Conservation (phyloP, 441 rosid genomes). For the Euphorbia schlechtendalii region DNA sequence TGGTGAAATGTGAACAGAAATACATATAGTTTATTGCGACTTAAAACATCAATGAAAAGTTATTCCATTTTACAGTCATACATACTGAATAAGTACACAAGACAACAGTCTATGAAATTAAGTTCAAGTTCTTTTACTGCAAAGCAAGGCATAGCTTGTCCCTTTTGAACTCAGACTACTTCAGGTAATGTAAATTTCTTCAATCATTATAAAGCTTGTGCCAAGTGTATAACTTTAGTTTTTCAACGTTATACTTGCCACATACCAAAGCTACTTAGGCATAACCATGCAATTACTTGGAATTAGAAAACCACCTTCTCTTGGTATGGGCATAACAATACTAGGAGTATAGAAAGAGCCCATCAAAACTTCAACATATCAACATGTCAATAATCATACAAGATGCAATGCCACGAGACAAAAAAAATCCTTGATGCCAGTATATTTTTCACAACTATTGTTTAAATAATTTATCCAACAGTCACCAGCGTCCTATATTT, state of each 20-base stretch:
- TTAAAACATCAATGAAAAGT: background rate
- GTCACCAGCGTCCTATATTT: background rate
- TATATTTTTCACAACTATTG: background rate
- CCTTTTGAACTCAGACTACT: background rate
- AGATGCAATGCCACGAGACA: background rate
- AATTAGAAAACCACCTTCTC: background rate
- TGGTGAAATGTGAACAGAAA: background rate
- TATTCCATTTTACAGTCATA: background rate
- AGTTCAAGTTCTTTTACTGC: slow-evolving; percentile 1
- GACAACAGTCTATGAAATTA: background rate
- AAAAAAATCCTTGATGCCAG: background rate
- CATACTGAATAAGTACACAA: background rate
- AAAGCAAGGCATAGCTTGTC: background rate
- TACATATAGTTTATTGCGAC: background rate
- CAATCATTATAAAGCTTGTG: background rate
- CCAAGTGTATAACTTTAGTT: background rate
- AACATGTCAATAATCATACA: background rate
- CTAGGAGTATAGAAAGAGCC: background rate
- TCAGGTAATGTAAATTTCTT: background rate
- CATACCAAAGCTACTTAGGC: background rate
- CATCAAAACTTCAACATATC: background rate
- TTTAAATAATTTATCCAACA: background rate
- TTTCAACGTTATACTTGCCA: background rate
- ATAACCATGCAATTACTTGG: background rate
- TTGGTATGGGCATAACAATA: background rate